Evolutionary conservation across 768 basidiomycete genomes (phyloP), one percentile per base, ranked within the genome.

Genomic region (Omphalotus guepiniiformis): DNA sequence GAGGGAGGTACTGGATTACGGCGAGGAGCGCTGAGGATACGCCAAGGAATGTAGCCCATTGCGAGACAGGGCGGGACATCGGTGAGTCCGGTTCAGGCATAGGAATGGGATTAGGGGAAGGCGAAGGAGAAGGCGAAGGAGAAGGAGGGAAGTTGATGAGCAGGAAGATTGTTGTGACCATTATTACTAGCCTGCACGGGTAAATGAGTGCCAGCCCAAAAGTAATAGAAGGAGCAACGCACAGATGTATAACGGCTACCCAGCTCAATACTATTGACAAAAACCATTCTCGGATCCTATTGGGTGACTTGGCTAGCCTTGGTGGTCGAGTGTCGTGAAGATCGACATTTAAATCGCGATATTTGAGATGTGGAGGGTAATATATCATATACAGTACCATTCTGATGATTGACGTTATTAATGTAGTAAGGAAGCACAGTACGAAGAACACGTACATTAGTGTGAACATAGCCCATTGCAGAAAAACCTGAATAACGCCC

Each of bases 351-450:
- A 75, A 55, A 39, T 72, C 65, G 39, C 67, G 65, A 59, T 83
- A 88, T 66, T 94, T 96, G 59, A 87, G 80, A 57, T 88, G 80
- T 5, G 75, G 67, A 0, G 96, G 96, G 62, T 91, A 98, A 71
- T 93, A 98, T 32, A 88, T 70, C 70, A 99, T 83, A 68, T 89
- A 98, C 2, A 99, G 79, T 0, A 94, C 75, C 49, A 97, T 74
- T 36, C 94, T 97, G 54, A 3, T n/a, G 37, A n/a, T 40, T 22
- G 28, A 39, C 16, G 38, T 39, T 19, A 11, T 35, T 40, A 46
- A 16, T 6, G 3, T 18, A 21, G 25, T n/a, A 27, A 45, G n/a
- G 40, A 13, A 22, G 13, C 19, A 16, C 12, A 36, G 4, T 7
- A 29, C 19, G 21, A 21, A 49, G n/a, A 7, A n/a, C 13, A 75